Conservation (phyloP, 331 rosid species). For the Malus hybrid region DNA sequence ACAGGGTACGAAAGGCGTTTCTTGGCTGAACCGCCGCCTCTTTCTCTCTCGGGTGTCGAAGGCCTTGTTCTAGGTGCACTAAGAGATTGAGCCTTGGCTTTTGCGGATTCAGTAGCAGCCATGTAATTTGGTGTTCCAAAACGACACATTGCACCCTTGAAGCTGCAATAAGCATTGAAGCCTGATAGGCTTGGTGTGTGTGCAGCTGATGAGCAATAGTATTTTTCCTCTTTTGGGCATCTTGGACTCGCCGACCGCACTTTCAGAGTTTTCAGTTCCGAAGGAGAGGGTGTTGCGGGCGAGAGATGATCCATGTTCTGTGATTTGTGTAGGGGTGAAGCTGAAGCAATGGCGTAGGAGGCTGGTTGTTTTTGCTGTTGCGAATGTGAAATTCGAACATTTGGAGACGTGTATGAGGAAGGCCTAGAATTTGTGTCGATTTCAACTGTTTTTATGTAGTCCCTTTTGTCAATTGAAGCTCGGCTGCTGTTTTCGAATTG, state of each 20-base stretch:
- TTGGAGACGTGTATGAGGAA: neutral
- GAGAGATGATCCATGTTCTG: neutral
- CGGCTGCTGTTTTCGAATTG: constrained; percentile 13
- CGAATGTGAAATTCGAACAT: neutral
- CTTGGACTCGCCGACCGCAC: constrained; percentile 23
- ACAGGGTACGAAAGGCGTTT: constrained; percentile 12
- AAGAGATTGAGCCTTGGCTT: constrained; percentile 16
- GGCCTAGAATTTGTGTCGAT: constrained; percentile 12
- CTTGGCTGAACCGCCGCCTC: constrained; percentile 7
- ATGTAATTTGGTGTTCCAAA: constrained; percentile 19
- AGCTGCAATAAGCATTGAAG: neutral
- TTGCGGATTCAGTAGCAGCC: constrained; percentile 26
- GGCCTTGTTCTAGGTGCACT: constrained; percentile 11
- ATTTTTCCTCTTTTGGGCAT: constrained; percentile 15
- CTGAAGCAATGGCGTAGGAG: neutral
- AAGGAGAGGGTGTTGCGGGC: constrained; percentile 20
- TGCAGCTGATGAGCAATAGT: constrained; percentile 9
- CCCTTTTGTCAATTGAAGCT: constrained; percentile 7
- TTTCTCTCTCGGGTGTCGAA: constrained; percentile 23
- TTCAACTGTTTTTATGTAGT: constrained; percentile 19
- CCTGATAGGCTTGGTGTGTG: constrained; percentile 16
- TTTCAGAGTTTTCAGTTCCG: constrained; percentile 5
- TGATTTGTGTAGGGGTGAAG: constrained; percentile 11
- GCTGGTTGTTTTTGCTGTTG: constrained; percentile 2
- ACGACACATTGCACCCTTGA: constrained; percentile 6